phyloP scores from a whole-genome alignment of 2,329 filamentous ascomycete species.

The Leptographium flavum region DNA sequence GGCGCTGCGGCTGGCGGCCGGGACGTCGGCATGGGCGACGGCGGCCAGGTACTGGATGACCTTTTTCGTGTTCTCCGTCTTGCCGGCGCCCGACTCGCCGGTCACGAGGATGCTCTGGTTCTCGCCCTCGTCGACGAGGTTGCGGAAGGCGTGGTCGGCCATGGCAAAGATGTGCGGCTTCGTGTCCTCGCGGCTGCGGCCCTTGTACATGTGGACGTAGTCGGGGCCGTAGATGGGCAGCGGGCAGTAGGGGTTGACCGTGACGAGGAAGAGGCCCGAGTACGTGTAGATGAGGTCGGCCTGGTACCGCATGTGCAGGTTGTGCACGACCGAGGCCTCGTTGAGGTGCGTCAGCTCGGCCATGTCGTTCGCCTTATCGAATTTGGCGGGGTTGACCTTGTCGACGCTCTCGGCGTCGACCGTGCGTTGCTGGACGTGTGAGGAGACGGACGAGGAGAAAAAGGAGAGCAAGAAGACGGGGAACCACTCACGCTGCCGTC shows the following conservation, averaged over 20 bases:
- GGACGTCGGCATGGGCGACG: constrained; percentile 70
- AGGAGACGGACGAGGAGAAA: constrained; percentile 3
- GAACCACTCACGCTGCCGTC: constrained; percentile 59
- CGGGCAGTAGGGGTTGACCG: constrained; percentile 91
- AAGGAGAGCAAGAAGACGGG: neutral
- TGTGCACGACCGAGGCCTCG: constrained; percentile 94
- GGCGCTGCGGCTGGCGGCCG: constrained; percentile 36
- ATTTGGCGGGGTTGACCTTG: constrained; percentile 98
- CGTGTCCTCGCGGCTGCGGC: constrained; percentile 78
- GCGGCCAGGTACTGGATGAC: constrained; percentile 97
- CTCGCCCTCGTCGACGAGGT: constrained; percentile 83
- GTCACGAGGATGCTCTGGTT: constrained; percentile 98
- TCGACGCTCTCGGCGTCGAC: constrained; percentile 79
- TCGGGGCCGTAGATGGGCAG: constrained; percentile 93
- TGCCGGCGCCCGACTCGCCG: constrained; percentile 93
- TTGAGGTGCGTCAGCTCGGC: constrained; percentile 96
- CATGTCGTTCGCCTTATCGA: constrained; percentile 99
- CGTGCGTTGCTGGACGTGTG: constrained; percentile 56
- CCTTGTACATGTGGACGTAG: constrained; percentile 97
- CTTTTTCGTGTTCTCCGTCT: constrained; percentile 98
- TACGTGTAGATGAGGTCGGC: constrained; percentile 97
- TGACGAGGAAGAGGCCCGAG: constrained; percentile 90
- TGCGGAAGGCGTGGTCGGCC: constrained; percentile 92
- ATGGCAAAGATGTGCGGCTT: constrained; percentile 97
- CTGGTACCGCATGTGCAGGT: constrained; percentile 88